A percentile compares a stretch with the other conserved stretches of the same genome.
phyloP scores from a whole-genome alignment of 768 basidiomycete genomes.

The Coprinopsis strossmayeri region DNA sequence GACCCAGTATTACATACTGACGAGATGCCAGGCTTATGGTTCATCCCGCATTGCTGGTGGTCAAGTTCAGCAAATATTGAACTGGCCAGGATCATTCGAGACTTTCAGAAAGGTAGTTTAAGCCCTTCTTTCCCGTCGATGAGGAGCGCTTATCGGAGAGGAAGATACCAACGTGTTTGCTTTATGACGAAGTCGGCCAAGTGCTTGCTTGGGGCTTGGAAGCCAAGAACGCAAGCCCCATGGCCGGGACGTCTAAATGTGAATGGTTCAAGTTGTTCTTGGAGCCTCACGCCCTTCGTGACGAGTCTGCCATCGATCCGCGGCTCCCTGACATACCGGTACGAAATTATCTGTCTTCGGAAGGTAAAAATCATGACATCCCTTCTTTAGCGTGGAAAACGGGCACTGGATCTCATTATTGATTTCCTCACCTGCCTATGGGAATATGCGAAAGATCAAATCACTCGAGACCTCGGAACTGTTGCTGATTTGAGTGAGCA shows the following conservation, averaged over 20 bases:
- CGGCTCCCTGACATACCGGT: conserved; percentile 78
- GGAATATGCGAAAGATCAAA: conserved; percentile 83
- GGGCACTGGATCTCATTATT: conserved; percentile 69
- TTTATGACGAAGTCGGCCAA: conserved; percentile 69
- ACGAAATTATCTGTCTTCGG: conserved; percentile 20
- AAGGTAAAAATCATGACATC: background rate
- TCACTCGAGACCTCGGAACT: conserved; percentile 80
- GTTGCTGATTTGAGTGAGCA: conserved; percentile 73
- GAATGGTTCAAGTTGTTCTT: conserved; percentile 83
- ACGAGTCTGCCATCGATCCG: conserved; percentile 64
- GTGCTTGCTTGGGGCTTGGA: conserved; percentile 84
- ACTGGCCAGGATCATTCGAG: conserved; percentile 83
- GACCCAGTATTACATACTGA: background rate
- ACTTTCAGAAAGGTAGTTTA: conserved; percentile 68
- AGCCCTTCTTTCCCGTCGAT: conserved; percentile 5
- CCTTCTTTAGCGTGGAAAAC: conserved; percentile 57
- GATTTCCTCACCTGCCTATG: conserved; percentile 81
- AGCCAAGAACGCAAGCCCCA: conserved; percentile 73
- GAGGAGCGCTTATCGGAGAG: background rate
- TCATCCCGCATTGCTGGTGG: conserved; percentile 80
- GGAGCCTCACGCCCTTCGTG: conserved; percentile 74
- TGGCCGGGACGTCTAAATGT: conserved; percentile 52
- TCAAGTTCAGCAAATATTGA: conserved; percentile 74
- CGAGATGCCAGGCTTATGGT: conserved; percentile 62
- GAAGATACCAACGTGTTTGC: conserved; percentile 72